Evolutionary conservation across 768 basidiomycete species (phyloP), one percentile per base, ranked within the genome.

Genomic region (Boletus bicolor): DNA sequence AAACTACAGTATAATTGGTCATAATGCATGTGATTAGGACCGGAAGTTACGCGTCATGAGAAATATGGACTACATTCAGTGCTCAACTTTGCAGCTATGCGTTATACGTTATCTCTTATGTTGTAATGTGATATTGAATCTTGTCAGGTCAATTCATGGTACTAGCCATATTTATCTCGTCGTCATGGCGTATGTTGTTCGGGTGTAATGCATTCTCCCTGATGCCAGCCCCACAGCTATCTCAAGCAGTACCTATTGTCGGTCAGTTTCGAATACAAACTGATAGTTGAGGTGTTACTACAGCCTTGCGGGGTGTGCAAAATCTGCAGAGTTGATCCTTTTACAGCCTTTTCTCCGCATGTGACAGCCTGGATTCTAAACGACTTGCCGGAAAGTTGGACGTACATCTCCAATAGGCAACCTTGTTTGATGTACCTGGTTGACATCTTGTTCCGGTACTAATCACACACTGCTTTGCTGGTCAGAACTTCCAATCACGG

Each of bases 401-500:
- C 52, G 12, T 41, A 14, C 42, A 35, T 53, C 55, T 41, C 56
- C 48, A 57, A 61, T 46, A 37, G 55, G 64, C 44, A 63, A 57
- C 49, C 54, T 51, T 43, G 32, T 58, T 53, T 57, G 55, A 53
- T 55, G 66, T 66, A 56, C 66, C 66, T 67, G 61, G 61, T 53
- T 44, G 54, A 56, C 35, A 45, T 61, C 52, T 64, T 67, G 51
- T 5, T 56, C 58, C 55, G 52, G 36, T 39, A 49, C 46, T 14
- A 39, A 55, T 36, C 42, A 45, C 42, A 44, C 57, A 60, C 59
- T 36, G 58, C 49, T 53, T 59, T 43, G 41, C 34, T 44, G 47
- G 54, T 48, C 49, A 26, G 53, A 30, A 38, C 32, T n/a, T 46
- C 49, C 44, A 48, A 53, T 51, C 41, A 44, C 39, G 56, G 53